Conservation (phyloP, 805 yeast species). For the Kodamaea kakaduensis region DNA sequence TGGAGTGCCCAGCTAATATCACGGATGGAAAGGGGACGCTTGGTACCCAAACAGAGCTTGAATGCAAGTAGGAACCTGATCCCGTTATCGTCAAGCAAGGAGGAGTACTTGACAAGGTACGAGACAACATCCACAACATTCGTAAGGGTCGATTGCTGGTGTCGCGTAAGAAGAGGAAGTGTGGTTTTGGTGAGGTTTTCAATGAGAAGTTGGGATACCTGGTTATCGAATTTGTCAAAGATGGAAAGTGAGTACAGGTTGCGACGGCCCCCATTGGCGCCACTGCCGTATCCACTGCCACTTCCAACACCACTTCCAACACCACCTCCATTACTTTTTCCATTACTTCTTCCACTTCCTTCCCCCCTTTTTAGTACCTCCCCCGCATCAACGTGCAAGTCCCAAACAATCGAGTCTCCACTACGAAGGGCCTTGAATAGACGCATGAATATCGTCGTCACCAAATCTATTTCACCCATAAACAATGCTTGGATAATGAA, state of each 20-base stretch:
- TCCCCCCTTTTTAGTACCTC: constrained; percentile 14
- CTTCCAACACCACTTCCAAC: too few relatives aligned
- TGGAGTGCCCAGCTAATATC: constrained; percentile 88
- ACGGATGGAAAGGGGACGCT: constrained; percentile 58
- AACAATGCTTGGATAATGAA: constrained; percentile 71
- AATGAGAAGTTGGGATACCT: constrained; percentile 45
- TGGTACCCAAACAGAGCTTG: constrained; percentile 48
- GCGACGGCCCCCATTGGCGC: not conserved
- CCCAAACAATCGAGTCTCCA: constrained; percentile 29
- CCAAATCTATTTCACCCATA: constrained; percentile 53
- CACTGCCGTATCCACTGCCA: too few relatives aligned
- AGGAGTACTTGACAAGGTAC: constrained; percentile 45
- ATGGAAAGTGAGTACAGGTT: not conserved
- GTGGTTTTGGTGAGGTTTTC: constrained; percentile 61
- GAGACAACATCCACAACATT: constrained; percentile 63
- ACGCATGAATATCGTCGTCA: constrained; percentile 51
- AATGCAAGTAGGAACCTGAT: constrained; percentile 66
- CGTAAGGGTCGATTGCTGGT: constrained; percentile 81
- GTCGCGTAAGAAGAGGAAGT: constrained; percentile 80
- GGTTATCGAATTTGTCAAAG: constrained; percentile 30
- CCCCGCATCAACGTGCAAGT: constrained; percentile 21
- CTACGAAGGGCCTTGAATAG: constrained; percentile 51
- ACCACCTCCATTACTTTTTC: too few relatives aligned
- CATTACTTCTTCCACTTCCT: too few relatives aligned
- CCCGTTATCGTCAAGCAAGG: constrained; percentile 60